phyloP scores from a whole-genome alignment of 169 alveolate genomes.

The Plasmodium vivax region DNA sequence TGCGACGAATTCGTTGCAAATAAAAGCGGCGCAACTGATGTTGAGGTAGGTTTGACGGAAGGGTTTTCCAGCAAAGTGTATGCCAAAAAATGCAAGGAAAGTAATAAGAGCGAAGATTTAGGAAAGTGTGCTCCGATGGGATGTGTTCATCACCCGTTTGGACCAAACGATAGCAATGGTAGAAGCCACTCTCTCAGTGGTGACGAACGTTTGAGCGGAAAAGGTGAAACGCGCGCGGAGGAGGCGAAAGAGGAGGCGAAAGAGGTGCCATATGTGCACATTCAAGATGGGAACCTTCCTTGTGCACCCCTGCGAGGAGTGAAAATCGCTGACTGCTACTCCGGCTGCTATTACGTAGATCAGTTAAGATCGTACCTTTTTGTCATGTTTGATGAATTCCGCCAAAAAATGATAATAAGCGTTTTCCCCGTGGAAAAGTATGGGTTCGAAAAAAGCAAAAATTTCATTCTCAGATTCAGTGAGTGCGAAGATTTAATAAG shows the following conservation, averaged over 20 bases:
- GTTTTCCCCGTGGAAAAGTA: conserved; percentile 22
- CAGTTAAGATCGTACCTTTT: conserved; percentile 26
- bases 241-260: background rate
- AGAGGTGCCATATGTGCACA: background rate
- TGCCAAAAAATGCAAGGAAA: background rate
- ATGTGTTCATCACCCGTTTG: background rate
- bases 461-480: background rate
- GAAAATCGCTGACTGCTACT: background rate
- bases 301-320: background rate
- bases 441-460: conserved; percentile 26
- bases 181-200: background rate
- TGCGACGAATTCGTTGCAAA: background rate
- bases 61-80: background rate
- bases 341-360: conserved; percentile 46
- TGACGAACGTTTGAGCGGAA: background rate
- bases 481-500: conserved; percentile 43
- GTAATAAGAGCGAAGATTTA: background rate
- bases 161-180: background rate
- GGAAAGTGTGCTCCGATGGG: background rate
- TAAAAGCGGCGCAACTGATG: background rate
- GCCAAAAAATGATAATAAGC: conserved; percentile 28
- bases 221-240: background rate
- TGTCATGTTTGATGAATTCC: conserved; percentile 16
- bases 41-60: background rate
- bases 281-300: background rate